phyloP scores from a whole-genome alignment of 73 alveolate species.

The Tetrahymena elliotti region DNA sequence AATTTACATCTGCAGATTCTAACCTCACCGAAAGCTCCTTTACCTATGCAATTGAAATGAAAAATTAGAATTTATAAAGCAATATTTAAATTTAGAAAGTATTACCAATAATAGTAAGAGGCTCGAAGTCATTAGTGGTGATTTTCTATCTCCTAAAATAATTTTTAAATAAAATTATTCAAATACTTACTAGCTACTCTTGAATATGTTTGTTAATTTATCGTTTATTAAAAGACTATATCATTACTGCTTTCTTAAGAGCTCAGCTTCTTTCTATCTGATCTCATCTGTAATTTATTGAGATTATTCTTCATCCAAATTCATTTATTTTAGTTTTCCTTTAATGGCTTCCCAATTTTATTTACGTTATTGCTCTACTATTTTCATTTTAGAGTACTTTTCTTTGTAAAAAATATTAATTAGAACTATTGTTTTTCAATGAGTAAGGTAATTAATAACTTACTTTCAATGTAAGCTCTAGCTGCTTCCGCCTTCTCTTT shows the following conservation, averaged over 20 bases:
- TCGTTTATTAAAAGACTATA: no score
- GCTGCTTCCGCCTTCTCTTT: constrained; percentile 38
- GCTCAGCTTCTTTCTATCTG: constrained; percentile 46
- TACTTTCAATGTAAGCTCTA: constrained; percentile 19
- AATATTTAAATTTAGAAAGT: constrained; percentile 8
- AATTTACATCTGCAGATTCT: constrained; percentile 54
- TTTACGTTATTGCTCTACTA: constrained; percentile 8
- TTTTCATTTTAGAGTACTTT: not conserved
- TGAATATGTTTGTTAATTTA: no score
- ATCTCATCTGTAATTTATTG: constrained; percentile 55
- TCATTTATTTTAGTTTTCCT: constrained; percentile 33
- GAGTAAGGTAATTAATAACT: no score
- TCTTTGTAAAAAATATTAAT: not conserved
- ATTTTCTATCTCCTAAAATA: constrained; percentile 35
- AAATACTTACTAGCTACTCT: no score
- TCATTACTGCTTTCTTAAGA: constrained; percentile 42
- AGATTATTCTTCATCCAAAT: constrained; percentile 38
- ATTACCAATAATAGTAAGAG: constrained; percentile 47
- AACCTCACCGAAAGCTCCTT: constrained; percentile 68
- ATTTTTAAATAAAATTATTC: not conserved
- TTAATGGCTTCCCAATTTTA: constrained; percentile 45
- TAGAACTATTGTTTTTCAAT: no score
- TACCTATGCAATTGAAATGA: constrained; percentile 16
- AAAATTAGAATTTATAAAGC: constrained; percentile 38
- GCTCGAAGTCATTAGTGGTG: constrained; percentile 46